Conservation (phyloP, 495 filamentous ascomycete genomes). For the Chaetomidium leptoderma region DNA sequence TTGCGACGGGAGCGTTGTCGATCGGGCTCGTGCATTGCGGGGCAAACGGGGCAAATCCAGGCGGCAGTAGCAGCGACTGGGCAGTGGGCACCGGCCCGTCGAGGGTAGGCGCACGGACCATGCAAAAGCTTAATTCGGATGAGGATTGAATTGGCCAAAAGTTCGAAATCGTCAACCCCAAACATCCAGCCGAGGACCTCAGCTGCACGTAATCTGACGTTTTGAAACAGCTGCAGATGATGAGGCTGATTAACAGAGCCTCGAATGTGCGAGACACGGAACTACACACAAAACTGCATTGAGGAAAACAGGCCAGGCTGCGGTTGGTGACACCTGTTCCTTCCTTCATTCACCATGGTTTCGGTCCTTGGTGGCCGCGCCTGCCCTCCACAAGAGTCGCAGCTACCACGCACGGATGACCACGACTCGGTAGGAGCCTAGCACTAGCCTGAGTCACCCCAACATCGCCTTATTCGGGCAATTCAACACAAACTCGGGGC, state of each 20-base stretch:
- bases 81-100: not conserved
- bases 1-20: slow-evolving; percentile 6
- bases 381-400: not conserved
- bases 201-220: slow-evolving; percentile 4
- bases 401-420: not conserved
- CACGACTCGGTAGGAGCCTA: too few species aligned
- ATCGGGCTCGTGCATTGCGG: slow-evolving; percentile 4
- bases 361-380: not conserved
- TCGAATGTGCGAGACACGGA: not conserved
- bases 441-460: too few species aligned
- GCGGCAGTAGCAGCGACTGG: not conserved
- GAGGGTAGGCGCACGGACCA: slow-evolving; percentile 11
- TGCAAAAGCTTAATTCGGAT: slow-evolving; percentile 14
- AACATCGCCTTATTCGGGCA: too few species aligned
- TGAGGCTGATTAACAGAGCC: not conserved
- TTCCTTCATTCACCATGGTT: not conserved
- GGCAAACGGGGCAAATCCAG: slow-evolving; percentile 1
- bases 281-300: not conserved
- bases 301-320: not conserved
- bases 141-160: too few species aligned
- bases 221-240: not conserved
- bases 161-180: not conserved
- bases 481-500: too few species aligned
- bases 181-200: not conserved
- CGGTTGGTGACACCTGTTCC: not conserved